Base-by-base conservation (phyloP, 805 yeast species). In the Candida sphagnicola region DNA sequence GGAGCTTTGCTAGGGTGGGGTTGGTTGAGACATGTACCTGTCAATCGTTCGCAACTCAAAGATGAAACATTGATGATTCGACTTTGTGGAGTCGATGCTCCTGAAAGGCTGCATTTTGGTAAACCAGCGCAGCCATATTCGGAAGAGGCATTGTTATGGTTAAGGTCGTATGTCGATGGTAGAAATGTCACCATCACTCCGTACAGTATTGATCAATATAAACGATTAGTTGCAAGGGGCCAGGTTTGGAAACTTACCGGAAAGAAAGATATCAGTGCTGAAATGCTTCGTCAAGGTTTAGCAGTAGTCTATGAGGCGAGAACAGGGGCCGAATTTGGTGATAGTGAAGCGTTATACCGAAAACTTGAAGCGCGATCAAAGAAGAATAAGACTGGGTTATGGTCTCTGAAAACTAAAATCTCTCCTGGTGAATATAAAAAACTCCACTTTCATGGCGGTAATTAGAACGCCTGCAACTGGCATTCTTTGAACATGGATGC, bases 61-160 rank as follows among this genome's bases (percentile, higher is more conserved):
- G 76, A 76, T 43, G 70, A 81, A 46, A 93, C 99, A 0, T 65
- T 93, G 26, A 81, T 83, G 59, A 77, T 93, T 4, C 70, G 99
- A 34, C 64, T 93, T 15, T 85, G 93, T 60, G 99, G 97, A 0
- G 82, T 91, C 12, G 99, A 93, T 70, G 99, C 99, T 0, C 99
- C 99, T 1, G 99, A 93, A 55, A 68, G 95, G 31, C 77, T 95
- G 1, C 97, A 93, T 65, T 93, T 87, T 60, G 99, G 99, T 1
- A 84, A 85, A 43, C 89, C 95, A 0, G 84, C 95, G 0, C 99
- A 93, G 56, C 91, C 93, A 0, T 85, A 62, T 54, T 78, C 93
- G 25, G 86, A 80, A 29, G 97, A 93, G 48, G 93, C 97, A 0
- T 59, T 90, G 40, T 53, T 52, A 4, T 93, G 96, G 96, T 65